A percentile compares a stretch with the other conserved stretches of the same genome.
Conservation (phyloP, 257 asterid species). For the Forsythia suspensa region DNA sequence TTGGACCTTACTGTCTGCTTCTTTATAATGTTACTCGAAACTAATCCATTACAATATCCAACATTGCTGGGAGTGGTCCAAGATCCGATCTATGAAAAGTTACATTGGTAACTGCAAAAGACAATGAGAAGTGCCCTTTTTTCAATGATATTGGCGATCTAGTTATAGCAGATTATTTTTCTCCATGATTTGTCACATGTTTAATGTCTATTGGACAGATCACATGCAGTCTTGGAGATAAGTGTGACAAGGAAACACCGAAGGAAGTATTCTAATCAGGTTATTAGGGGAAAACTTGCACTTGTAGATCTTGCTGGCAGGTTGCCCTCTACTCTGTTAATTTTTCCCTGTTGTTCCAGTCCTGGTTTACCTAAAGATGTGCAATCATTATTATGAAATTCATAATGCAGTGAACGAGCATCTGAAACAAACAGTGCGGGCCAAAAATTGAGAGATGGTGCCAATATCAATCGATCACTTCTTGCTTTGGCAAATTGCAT, state of each 20-base stretch:
- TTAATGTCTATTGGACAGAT: conserved; percentile 46
- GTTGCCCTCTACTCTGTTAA: conserved; percentile 37
- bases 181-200: conserved; percentile 19
- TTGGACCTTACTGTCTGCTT: conserved; percentile 14
- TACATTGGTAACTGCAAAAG: conserved; percentile 5
- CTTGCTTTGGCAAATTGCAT: conserved; percentile 98
- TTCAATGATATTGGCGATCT: conserved; percentile 15
- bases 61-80: conserved; percentile 4
- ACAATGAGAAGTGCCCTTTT: conserved; percentile 10
- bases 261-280: conserved; percentile 70
- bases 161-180: conserved; percentile 19
- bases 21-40: neutral
- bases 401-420: conserved; percentile 83
- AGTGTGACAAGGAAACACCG: conserved; percentile 68
- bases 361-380: conserved; percentile 20
- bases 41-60: conserved; percentile 6
- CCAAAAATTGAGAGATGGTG: conserved; percentile 95
- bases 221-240: conserved; percentile 97
- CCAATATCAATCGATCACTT: conserved; percentile 88
- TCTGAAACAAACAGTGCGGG: conserved; percentile 94
- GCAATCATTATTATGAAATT: conserved; percentile 18
- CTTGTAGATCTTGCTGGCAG: conserved; percentile 99
- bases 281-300: conserved; percentile 84
- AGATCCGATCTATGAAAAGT: neutral
- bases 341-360: conserved; percentile 17